These are phyloP conservation scores for Viola pubescens DNA, from an alignment of 441 rosid species.

Conservation along the genomic window DNA sequence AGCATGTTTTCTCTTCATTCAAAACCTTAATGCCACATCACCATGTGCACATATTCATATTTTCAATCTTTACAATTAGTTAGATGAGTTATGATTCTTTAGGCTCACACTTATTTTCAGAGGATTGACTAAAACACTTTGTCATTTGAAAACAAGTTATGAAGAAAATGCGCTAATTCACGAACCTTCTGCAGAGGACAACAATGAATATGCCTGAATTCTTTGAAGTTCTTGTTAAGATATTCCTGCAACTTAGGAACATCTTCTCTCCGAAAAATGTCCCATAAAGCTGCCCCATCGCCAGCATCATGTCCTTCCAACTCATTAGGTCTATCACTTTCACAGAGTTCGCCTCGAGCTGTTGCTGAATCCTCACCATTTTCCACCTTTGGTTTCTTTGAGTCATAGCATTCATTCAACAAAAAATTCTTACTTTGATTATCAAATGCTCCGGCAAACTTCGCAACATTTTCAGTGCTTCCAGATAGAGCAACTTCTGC, in stretches of 20 bases:
- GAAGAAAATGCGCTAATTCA: background rate
- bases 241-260: slow-evolving; percentile 56
- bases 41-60: no score
- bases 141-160: background rate
- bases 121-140: background rate
- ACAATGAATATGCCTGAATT: slow-evolving; percentile 60
- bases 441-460: no score
- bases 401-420: background rate
- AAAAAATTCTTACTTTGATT: no score
- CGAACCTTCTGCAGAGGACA: slow-evolving; percentile 47
- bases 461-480: background rate
- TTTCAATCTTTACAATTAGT: no score
- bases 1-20: no score
- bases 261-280: slow-evolving; percentile 80
- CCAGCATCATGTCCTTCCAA: slow-evolving; percentile 17
- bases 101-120: no score
- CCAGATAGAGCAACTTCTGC: background rate
- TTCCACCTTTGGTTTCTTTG: slow-evolving; percentile 12
- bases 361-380: slow-evolving; percentile 8
- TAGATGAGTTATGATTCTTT: no score
- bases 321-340: slow-evolving; percentile 14
- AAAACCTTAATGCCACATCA: no score
- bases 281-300: slow-evolving; percentile 82
- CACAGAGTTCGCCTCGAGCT: slow-evolving; percentile 11
- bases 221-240: slow-evolving; percentile 51